Conservation (phyloP, 306 rosid genomes). For the Prunus mongolica region DNA sequence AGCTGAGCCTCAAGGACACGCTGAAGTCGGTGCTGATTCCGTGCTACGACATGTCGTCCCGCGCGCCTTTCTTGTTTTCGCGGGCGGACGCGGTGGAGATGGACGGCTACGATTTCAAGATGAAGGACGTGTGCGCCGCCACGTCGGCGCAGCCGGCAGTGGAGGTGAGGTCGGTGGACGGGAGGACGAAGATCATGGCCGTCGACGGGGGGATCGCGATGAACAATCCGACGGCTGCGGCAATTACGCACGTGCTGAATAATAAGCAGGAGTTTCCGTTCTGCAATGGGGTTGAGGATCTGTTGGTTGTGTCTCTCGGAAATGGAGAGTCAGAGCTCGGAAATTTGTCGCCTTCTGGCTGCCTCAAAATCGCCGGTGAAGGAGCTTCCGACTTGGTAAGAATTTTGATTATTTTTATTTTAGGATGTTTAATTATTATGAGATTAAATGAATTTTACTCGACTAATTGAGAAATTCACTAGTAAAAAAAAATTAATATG, state of each 20-base stretch:
- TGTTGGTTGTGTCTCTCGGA: constrained; percentile 76
- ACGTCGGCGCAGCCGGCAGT: constrained; percentile 48
- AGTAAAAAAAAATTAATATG: too few species aligned
- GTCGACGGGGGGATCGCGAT: constrained; percentile 77
- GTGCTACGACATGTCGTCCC: constrained; percentile 84
- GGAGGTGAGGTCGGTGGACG: constrained; percentile 57
- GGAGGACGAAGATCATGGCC: constrained; percentile 66
- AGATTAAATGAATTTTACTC: too few species aligned
- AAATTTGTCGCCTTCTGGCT: constrained; percentile 33
- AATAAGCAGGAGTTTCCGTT: constrained; percentile 91
- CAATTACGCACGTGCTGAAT: constrained; percentile 86
- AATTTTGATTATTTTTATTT: not conserved
- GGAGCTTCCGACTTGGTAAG: constrained; percentile 92
- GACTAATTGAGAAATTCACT: too few species aligned
- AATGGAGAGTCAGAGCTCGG: constrained; percentile 72
- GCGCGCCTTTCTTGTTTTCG: constrained; percentile 88
- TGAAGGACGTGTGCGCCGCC: constrained; percentile 75
- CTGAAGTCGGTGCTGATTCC: constrained; percentile 80
- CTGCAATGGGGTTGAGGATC: constrained; percentile 68
- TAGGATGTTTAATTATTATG: not conserved
- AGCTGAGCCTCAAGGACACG: constrained; percentile 65
- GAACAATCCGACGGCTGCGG: constrained; percentile 90
- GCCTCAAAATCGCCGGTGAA: constrained; percentile 70
- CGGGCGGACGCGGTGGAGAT: constrained; percentile 92
- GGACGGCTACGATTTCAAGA: constrained; percentile 91